Conservation (phyloP, 768 basidiomycete genomes). For the Tulasnella sp. region DNA sequence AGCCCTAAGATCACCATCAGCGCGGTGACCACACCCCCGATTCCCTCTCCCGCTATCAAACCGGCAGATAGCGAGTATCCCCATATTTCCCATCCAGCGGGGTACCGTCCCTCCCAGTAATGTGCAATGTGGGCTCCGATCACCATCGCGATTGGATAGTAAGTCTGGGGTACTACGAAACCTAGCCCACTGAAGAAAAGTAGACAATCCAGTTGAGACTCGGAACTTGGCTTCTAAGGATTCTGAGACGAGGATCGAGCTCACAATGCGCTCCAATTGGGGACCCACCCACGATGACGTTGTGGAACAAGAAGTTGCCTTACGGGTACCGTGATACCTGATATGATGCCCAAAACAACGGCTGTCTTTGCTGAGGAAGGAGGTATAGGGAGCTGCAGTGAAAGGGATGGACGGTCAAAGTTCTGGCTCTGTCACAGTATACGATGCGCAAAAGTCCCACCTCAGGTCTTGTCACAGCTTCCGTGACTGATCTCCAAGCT, state of each 20-base stretch:
- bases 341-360: constrained; percentile 13
- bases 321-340: constrained; percentile 9
- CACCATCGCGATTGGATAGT: constrained; percentile 18
- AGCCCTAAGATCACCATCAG: constrained; percentile 2
- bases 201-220: background rate
- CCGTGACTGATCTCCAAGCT: constrained; percentile 18
- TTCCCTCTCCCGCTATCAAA: constrained; percentile 20
- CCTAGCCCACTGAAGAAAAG: constrained; percentile 17
- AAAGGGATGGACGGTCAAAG: background rate
- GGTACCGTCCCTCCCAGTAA: constrained; percentile 15
- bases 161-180: constrained; percentile 19
- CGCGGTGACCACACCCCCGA: constrained; percentile 19
- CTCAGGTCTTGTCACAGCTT: constrained; percentile 17
- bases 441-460: too few species aligned
- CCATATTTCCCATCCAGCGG: constrained; percentile 18
- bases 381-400: constrained; percentile 16
- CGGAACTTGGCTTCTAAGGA: background rate
- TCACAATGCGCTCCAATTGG: constrained; percentile 18
- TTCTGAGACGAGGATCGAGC: background rate
- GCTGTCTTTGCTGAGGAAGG: constrained; percentile 16
- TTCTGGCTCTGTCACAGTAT: too few species aligned
- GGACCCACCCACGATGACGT: constrained; percentile 18
- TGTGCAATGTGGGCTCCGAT: constrained; percentile 16
- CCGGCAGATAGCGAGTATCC: constrained; percentile 20
- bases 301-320: constrained; percentile 12